Evolutionary conservation across 805 yeast species (phyloP).

Genomic region (Jamesozyma piceae): DNA sequence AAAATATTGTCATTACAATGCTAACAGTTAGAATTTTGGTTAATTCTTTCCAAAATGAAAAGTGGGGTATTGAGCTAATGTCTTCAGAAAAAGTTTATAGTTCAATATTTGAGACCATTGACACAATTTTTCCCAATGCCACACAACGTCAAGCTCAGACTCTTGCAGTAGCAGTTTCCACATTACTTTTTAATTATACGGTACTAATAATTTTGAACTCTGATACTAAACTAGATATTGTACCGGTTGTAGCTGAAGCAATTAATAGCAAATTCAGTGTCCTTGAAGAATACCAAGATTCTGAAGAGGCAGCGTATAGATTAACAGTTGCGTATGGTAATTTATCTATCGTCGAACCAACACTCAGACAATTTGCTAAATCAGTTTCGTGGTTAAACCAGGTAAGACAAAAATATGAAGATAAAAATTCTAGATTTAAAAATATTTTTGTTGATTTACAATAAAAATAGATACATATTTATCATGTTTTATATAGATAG

Average conservation of each 20-base stretch:
- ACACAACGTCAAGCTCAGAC: slow-evolving; percentile 24
- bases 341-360: slow-evolving; percentile 30
- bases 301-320: slow-evolving; percentile 64
- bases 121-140: slow-evolving; percentile 16
- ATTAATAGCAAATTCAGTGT: slow-evolving; percentile 24
- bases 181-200: slow-evolving; percentile 43
- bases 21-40: slow-evolving; percentile 48
- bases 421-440: slow-evolving; percentile 16
- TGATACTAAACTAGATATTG: slow-evolving; percentile 16
- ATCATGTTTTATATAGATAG: no score
- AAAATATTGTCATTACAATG: slow-evolving; percentile 31
- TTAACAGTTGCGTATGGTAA: slow-evolving; percentile 56
- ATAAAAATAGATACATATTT: not conserved
- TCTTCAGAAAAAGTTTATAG: slow-evolving; percentile 30
- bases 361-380: slow-evolving; percentile 24
- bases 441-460: slow-evolving; percentile 9
- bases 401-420: slow-evolving; percentile 14
- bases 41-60: slow-evolving; percentile 41
- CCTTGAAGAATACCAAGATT: slow-evolving; percentile 27
- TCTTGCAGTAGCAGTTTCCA: slow-evolving; percentile 37
- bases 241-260: slow-evolving; percentile 26
- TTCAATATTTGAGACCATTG: slow-evolving; percentile 33
- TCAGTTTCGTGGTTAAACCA: slow-evolving; percentile 26
- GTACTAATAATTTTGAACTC: slow-evolving; percentile 30
- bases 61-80: slow-evolving; percentile 41